Evolutionary conservation across 2,329 filamentous ascomycete genomes (phyloP), one percentile per base, ranked within the genome.

Genomic region (Tolypocladium paradoxum): DNA sequence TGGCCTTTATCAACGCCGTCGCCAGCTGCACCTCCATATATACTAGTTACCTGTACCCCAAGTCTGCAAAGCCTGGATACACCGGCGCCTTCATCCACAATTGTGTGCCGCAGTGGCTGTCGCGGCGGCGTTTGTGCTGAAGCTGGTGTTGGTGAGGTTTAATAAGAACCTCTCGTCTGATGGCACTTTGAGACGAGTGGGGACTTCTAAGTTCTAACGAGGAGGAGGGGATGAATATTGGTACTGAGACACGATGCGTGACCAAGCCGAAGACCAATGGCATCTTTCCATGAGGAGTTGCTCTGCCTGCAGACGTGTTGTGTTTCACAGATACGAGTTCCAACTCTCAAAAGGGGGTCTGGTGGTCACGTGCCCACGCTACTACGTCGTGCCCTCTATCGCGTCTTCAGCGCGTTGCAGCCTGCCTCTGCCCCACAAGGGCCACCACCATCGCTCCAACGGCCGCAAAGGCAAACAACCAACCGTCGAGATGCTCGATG

Each of bases 1-100:
- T 92, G 6, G 88, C 87, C 1, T 83, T 85, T 56, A 88, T 91
- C 68, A 92, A 92, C 63, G 83, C 84, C 37, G 55, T 63, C 14
- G 60, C 57, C 9, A 66, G 91, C 64, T 31, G 51, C 18, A 81
- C 80, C 43, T 82, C 77, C 48, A 90, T 91, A 58, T 90, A 85
- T 62, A 82, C 83, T 0, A 77, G 74, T 53, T 87, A 86, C 60
- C 79, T 87, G 75, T 88, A 88, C 60, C 78, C 78, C 18, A 71
- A 79, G 55, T 66, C 61, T 36, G 71, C 70, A 49, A 65, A 60
- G 20, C 72, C 72, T 11, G 66, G 63, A 48, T 76, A 75, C 58
- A 66, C 79, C 6, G 70, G 81, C 18, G 84, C 86, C 4, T 84
- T 90, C 70, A 74, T 75, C 6, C 83, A 88, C 50, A 87, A 88